phyloP scores from a whole-genome alignment of 208 protist species.

The Porcisia deanei region DNA sequence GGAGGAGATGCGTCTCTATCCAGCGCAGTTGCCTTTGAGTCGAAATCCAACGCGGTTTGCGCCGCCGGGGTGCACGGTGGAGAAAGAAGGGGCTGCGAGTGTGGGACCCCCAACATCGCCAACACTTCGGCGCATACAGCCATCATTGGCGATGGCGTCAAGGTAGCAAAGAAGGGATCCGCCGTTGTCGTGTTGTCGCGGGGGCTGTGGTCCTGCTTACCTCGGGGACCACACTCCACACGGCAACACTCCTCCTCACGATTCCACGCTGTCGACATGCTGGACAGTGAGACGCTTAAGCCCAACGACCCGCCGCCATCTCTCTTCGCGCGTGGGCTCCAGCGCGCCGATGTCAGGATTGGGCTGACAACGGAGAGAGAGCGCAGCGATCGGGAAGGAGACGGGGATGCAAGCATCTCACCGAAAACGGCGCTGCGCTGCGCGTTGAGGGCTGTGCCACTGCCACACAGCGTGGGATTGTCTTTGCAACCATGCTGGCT shows the following conservation, averaged over 20 bases:
- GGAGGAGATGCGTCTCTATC: background rate
- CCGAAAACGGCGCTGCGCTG: background rate
- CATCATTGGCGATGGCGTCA: background rate
- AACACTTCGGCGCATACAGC: slow-evolving; percentile 1
- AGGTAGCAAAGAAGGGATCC: slow-evolving; percentile 6
- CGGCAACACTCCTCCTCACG: slow-evolving; percentile 16
- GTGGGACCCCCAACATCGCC: background rate
- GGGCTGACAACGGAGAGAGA: background rate
- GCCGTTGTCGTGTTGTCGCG: background rate
- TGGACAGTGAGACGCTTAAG: slow-evolving; percentile 18
- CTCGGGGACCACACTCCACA: background rate
- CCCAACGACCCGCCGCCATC: background rate
- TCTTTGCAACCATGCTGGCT: background rate
- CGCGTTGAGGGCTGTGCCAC: too few species aligned
- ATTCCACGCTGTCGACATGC: slow-evolving; percentile 31
- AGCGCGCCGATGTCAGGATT: background rate
- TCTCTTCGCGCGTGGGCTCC: background rate
- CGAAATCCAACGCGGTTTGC: background rate
- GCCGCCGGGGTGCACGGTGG: background rate
- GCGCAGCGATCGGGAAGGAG: slow-evolving; percentile 3
- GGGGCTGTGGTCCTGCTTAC: too few species aligned
- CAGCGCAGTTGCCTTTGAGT: background rate
- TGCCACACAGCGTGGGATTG: background rate
- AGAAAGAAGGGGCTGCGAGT: too few species aligned
- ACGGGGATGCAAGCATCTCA: background rate